Evolutionary conservation across 768 basidiomycete species (phyloP).

Genomic region (Pleurotus ostreatus): DNA sequence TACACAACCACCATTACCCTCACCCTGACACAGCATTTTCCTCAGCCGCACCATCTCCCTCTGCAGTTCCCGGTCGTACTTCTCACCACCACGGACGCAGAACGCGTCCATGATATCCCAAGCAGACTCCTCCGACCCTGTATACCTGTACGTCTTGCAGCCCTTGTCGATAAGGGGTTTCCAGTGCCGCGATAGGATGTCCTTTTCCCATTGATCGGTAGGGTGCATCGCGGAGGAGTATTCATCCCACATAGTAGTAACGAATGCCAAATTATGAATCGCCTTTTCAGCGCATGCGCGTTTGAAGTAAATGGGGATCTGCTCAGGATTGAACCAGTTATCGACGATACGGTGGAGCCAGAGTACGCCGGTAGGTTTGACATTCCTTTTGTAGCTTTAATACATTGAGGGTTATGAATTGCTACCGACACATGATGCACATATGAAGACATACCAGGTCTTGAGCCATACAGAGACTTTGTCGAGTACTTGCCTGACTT

Average conservation of each 20-base stretch:
- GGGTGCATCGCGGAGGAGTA: neutral
- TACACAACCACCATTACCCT: neutral
- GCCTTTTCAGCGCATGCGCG: neutral
- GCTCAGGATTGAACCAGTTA: neutral
- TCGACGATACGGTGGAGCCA: conserved; percentile 8
- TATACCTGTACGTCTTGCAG: neutral
- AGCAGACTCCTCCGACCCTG: neutral
- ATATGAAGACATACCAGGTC: neutral
- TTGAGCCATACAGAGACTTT: neutral
- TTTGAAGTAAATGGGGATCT: conserved; percentile 1
- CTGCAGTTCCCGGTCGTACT: conserved; percentile 3
- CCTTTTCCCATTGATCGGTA: neutral
- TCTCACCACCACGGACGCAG: neutral
- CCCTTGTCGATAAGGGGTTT: conserved; percentile 5
- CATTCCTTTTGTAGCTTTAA: conserved; percentile 2
- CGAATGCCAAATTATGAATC: neutral
- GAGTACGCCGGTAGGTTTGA: conserved; percentile 4
- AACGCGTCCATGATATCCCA: neutral
- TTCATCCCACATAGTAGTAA: conserved; percentile 7
- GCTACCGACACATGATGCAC: too few species aligned
- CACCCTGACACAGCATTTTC: neutral
- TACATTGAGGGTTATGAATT: neutral
- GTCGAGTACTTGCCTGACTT: neutral
- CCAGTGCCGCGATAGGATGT: conserved; percentile 5
- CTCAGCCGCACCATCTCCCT: neutral